Base-by-base conservation (phyloP, 1,284 basidiomycete genomes). In the Exsudoporus floridanus region DNA sequence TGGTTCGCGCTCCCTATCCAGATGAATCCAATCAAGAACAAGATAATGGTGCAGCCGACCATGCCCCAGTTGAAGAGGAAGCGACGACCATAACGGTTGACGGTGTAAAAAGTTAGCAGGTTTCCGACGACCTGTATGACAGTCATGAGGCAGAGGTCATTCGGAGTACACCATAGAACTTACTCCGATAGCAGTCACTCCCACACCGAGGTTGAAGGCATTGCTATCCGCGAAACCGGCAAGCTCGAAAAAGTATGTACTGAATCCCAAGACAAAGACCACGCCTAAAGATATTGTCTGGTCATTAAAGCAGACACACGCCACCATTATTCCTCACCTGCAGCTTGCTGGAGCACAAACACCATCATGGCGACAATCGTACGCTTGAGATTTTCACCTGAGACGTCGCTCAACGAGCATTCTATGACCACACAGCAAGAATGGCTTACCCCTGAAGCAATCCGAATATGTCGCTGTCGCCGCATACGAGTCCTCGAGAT, bases 191-290 rank as follows among this genome's bases (percentile, higher is more conserved):
- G 60, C 66, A 0, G 54, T 63, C 23, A 69, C 52, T 4, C 62
- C 66, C n/a, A 69, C 42, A 18, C 66, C 62, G 2, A 70, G 57
- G 23, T 64, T 49, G 34, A 69, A 67, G 2, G 67, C 62, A 0
- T 55, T 53, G 46, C 18, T 53, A 7, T 46, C 39, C 6, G 67
- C 49, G 35, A 66, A 69, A 18, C 67, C 64, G 4, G 68, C 53
- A 21, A 69, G 63, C 52, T 70, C 64, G 36, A 69, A 70, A 50
- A 70, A 63, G 55, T 70, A 70, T 34, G 66, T 61, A 10, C 67
- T 62, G 37, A 49, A 70, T 18, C 54, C 62, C 54, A 70, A 49
- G 14, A 67, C 56, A 34, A 70, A 69, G 25, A 57, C 62, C 6
- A 70, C 64, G 36, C 67, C 67, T 70, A 28, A 34, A 46, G 28